Percentiles rank a stretch among this genome's conserved stretches.
Conservation (phyloP, 2,329 filamentous ascomycete species). For the Hirsutella thompsonii region DNA sequence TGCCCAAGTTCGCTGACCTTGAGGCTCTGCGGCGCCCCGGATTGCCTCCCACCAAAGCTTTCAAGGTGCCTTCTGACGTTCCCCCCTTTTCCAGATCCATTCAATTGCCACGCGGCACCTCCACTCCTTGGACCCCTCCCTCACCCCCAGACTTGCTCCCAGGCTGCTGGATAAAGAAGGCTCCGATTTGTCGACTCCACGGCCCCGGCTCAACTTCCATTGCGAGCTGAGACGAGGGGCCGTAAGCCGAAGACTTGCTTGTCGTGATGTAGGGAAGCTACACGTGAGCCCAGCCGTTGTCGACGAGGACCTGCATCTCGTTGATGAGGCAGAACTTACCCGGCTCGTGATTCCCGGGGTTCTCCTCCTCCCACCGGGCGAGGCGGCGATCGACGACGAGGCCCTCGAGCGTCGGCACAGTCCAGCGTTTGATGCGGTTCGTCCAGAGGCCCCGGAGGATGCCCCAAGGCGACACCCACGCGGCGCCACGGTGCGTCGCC, state of each 20-base stretch:
- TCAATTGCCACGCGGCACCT: too few relatives aligned
- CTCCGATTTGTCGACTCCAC: too few relatives aligned
- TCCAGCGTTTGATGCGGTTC: conserved; percentile 39
- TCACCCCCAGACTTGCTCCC: too few relatives aligned
- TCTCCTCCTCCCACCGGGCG: conserved; percentile 22
- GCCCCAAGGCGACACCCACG: conserved; percentile 34
- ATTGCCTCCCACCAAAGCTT: neutral
- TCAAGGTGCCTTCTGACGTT: neutral
- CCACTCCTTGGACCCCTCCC: too few relatives aligned
- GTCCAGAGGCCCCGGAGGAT: conserved; percentile 44
- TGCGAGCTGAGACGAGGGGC: too few relatives aligned
- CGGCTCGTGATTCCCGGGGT: conserved; percentile 23
- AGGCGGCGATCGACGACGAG: conserved; percentile 25
- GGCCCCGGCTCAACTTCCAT: too few relatives aligned
- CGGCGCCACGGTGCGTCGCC: conserved; percentile 23
- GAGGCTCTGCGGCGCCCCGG: neutral
- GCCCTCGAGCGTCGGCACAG: conserved; percentile 13
- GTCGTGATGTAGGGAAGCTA: conserved; percentile 9
- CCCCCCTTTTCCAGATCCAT: too few relatives aligned
- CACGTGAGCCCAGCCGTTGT: conserved; percentile 47
- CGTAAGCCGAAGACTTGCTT: too few relatives aligned
- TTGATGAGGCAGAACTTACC: conserved; percentile 43
- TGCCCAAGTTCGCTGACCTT: neutral
- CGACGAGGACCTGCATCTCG: conserved; percentile 46
- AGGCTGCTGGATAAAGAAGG: too few relatives aligned